Evolutionary conservation across 2,329 filamentous ascomycete species (phyloP), one percentile per base, ranked within the genome.

Genomic region (Phialophora verrucosa): DNA sequence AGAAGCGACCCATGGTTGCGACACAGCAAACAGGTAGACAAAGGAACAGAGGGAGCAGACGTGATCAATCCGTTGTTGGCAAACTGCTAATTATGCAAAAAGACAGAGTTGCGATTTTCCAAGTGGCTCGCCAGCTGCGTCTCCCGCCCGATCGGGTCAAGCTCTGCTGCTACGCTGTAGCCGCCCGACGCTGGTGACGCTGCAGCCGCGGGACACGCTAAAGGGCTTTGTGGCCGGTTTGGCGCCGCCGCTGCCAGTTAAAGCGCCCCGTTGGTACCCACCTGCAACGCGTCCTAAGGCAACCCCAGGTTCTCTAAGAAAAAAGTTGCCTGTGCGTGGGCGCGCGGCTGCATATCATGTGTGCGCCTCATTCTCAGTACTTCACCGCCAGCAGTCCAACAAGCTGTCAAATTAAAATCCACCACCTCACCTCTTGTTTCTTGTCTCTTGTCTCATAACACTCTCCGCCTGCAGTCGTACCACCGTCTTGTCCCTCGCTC

Each of bases 1-100:
- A 89, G 80, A 91, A 84, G 76, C 86, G 87, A 81, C 89, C 87
- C 91, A 95, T 95, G 77, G 77, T 83, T 78, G 65, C 59, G 65
- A 62, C 44, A 12, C 12, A 63, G 53, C 14, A 42, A 20, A 59
- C 62, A 68, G 55, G 20, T 53, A 17, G 59, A 29, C 12, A 60
- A 29, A 31, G 55, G 54, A 47, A 51, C 3, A 1, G 29, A 27
- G 42, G 53, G 32, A 51, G 61, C 44, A 66, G 61, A 62, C 3
- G 59, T 54, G 62, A 47, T 35, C 31, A 50, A 35, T 8, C 38
- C 17, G 38, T 7, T 63, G n/a, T 29, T 60, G 63, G 38, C 32
- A 32, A 32, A 51, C 20, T 38, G 62, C 58, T 51, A n/a, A n/a
- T n/a, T n/a, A 38, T 35, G 59, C 58, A 59, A 61, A 59, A 53